Base-by-base conservation (phyloP, 2,329 filamentous ascomycete species). In the Alternaria postmessia region DNA sequence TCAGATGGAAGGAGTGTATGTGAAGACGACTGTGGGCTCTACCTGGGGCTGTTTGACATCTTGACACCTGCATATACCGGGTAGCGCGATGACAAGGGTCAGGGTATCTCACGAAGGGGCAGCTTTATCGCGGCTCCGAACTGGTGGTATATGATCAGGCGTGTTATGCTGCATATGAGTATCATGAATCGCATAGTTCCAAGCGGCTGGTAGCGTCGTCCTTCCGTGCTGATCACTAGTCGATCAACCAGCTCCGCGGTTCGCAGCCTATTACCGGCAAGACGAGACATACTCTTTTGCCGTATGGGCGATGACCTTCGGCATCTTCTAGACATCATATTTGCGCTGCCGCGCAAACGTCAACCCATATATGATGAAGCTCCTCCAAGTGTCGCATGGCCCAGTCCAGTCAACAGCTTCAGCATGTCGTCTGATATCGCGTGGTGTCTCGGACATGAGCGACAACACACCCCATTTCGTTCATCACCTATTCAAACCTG, bases 131-230 rank as follows among this genome's bases (percentile, higher is more conserved):
- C n/a, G 41, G 24, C 9, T 34, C 30, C 22, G 20, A n/a, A 22
- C 22, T 34, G 14, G 60, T 48, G 51, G 57, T 56, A 49, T 54
- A 49, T 43, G 4, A 6, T 43, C 53, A 11, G 30, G 30, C 44
- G 12, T 47, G 26, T 22, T 34, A 38, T 32, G 39, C 30, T 48
- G 18, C 32, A 52, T 26, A 44, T 57, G n/a, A 28, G 39, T 38
- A 42, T 32, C 51, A 52, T 46, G 41, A 47, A 43, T 43, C 41
- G 43, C 55, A 28, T 26, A 28, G 48, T 59, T 14, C 44, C 44
- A 56, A 24, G 46, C 41, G 36, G 30, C 44, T 48, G 44, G 46
- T 59, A 59, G 51, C 52, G 55, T 52, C 52, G 18, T 57, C 48
- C 34, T 36, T n/a, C 54, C 26, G 36, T 59, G 36, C 28, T 53